These are phyloP conservation scores for Talaromyces pinophilus DNA, from an alignment of 2,329 filamentous ascomycete species.

Conservation along the genomic window DNA sequence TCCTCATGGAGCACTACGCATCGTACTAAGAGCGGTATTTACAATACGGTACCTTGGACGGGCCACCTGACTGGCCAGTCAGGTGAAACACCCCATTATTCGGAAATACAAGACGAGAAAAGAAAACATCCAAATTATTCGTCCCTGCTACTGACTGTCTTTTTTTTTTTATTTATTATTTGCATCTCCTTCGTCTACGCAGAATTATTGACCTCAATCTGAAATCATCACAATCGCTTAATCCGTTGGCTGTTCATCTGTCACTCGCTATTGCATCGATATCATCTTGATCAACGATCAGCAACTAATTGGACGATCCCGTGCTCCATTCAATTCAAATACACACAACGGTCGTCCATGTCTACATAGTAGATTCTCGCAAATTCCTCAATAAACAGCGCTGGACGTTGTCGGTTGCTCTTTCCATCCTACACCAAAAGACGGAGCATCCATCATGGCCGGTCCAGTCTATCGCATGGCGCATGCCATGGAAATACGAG, in stretches of 20 bases:
- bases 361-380: neutral
- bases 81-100: slow-evolving; percentile 7
- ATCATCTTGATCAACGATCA: neutral
- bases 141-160: neutral
- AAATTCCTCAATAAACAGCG: neutral
- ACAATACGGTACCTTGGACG: neutral
- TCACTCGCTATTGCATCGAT: slow-evolving; percentile 5
- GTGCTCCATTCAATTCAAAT: neutral
- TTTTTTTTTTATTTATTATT: neutral
- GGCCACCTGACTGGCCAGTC: slow-evolving; percentile 13
- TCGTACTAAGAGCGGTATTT: neutral
- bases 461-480: slow-evolving; percentile 2
- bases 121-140: slow-evolving; percentile 7
- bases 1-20: too few relatives aligned
- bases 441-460: neutral
- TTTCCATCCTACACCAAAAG: neutral
- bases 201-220: neutral
- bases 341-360: neutral
- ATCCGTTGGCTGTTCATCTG: neutral
- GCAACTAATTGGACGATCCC: slow-evolving; percentile 6
- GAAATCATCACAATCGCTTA: neutral
- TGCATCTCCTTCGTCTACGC: neutral
- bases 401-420: slow-evolving; percentile 11
- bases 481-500: slow-evolving; percentile 4
- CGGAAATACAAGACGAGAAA: neutral